Evolutionary conservation across 768 basidiomycete genomes (phyloP).

Genomic region (Asterophora lycoperdoides): DNA sequence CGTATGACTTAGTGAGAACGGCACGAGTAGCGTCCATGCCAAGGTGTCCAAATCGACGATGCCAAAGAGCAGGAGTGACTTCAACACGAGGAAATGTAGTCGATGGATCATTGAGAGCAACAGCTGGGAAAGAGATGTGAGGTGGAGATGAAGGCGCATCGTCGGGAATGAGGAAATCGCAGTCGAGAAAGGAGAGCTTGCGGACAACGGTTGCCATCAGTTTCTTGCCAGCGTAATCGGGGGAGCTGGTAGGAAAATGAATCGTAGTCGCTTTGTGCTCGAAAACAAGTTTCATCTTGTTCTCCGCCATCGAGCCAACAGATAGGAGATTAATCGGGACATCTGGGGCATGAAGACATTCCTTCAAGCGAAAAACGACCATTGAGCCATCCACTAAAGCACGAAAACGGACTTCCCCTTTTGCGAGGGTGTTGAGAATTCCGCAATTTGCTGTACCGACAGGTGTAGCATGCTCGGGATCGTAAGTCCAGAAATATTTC

Average conservation of each 20-base stretch:
- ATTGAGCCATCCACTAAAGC: background rate
- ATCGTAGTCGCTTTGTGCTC: background rate
- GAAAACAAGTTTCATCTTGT: too few species aligned
- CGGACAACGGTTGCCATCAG: background rate
- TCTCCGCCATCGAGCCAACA: too few species aligned
- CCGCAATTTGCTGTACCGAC: constrained; percentile 21
- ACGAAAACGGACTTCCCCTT: constrained; percentile 14
- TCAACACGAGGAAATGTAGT: background rate
- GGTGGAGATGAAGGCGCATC: background rate
- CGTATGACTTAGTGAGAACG: constrained; percentile 15
- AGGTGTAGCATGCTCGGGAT: background rate
- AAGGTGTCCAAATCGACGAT: constrained; percentile 23
- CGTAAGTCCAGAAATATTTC: constrained; percentile 14
- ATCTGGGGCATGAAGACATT: constrained; percentile 24
- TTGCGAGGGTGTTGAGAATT: constrained; percentile 5
- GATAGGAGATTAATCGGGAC: too few species aligned
- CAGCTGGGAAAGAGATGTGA: background rate
- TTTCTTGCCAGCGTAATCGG: background rate
- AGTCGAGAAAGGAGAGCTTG: background rate
- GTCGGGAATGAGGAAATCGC: constrained; percentile 1
- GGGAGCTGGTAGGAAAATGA: background rate
- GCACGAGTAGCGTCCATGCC: constrained; percentile 16
- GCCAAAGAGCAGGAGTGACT: constrained; percentile 17
- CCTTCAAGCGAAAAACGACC: constrained; percentile 6
- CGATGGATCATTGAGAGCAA: background rate